A percentile compares a stretch with the other conserved stretches of the same genome.
Conservation (phyloP, 306 rosid species). For the Sechiopsis laciniata region DNA sequence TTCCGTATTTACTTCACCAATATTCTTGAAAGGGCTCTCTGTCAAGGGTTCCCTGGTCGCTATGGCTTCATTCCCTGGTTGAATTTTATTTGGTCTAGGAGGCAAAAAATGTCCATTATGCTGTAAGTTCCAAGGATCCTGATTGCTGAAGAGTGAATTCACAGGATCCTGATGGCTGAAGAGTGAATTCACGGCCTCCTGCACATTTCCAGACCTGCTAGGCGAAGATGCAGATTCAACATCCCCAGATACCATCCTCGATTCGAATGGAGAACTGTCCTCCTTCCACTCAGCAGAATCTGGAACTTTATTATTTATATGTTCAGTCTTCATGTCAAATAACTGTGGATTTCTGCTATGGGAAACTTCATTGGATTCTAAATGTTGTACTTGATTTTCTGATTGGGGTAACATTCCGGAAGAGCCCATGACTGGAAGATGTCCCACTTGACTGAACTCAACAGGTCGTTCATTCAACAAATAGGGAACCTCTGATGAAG, state of each 20-base stretch:
- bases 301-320: slow-evolving; percentile 18
- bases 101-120: slow-evolving; percentile 58
- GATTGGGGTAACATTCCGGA: slow-evolving; percentile 46
- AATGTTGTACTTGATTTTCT: slow-evolving; percentile 32
- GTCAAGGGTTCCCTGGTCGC: slow-evolving; percentile 38
- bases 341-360: slow-evolving; percentile 28
- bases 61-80: slow-evolving; percentile 38
- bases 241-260: slow-evolving; percentile 25
- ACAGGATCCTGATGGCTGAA: too few species aligned
- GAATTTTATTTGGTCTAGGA: slow-evolving; percentile 39
- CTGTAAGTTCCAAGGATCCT: slow-evolving; percentile 73
- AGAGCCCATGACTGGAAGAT: slow-evolving; percentile 43
- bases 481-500: slow-evolving; percentile 35
- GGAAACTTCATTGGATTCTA: slow-evolving; percentile 25
- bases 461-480: slow-evolving; percentile 31
- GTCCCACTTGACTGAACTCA: slow-evolving; percentile 49
- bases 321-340: slow-evolving; percentile 26
- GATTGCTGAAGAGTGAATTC: slow-evolving; percentile 73
- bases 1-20: slow-evolving; percentile 34
- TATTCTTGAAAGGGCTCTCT: slow-evolving; percentile 36
- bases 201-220: slow-evolving; percentile 40
- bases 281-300: slow-evolving; percentile 31
- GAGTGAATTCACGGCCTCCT: slow-evolving; percentile 22
- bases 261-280: slow-evolving; percentile 17
- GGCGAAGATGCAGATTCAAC: slow-evolving; percentile 36